Conservation (phyloP, 139 green algal genomes). For the Chlamydomonas urium region DNA sequence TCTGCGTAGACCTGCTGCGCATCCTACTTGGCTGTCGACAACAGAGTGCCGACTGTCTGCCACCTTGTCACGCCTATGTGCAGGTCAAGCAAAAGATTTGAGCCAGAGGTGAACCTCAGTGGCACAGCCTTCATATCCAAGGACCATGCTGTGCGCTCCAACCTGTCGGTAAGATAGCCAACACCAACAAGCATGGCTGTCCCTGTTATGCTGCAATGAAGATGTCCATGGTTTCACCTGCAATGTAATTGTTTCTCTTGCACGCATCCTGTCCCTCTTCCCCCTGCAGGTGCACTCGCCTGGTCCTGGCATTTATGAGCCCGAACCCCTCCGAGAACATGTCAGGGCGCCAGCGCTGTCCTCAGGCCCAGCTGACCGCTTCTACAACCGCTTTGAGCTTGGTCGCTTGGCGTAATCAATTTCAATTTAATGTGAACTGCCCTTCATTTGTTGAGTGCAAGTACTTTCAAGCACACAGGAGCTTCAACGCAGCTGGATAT, state of each 20-base stretch:
- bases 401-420: neutral
- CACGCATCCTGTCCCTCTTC: no score
- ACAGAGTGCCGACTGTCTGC: no score
- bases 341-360: neutral
- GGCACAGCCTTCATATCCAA: slow-evolving; percentile 11
- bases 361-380: neutral
- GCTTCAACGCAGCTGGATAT: no score
- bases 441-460: neutral
- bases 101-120: neutral
- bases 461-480: no score
- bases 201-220: neutral
- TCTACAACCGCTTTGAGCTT: slow-evolving; percentile 2
- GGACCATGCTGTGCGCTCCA: neutral
- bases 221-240: no score
- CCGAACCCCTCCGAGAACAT: no score
- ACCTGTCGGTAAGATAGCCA: neutral
- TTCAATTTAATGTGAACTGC: no score
- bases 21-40: no score
- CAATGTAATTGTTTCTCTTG: no score
- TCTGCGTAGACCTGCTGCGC: neutral
- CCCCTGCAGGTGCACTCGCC: slow-evolving; percentile 3
- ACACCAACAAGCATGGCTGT: neutral
- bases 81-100: neutral
- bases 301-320: no score
- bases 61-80: no score